Evolutionary conservation across 306 rosid genomes (phyloP), one percentile per base, ranked within the genome.

Genomic region (Pyrus pyrifolia): DNA sequence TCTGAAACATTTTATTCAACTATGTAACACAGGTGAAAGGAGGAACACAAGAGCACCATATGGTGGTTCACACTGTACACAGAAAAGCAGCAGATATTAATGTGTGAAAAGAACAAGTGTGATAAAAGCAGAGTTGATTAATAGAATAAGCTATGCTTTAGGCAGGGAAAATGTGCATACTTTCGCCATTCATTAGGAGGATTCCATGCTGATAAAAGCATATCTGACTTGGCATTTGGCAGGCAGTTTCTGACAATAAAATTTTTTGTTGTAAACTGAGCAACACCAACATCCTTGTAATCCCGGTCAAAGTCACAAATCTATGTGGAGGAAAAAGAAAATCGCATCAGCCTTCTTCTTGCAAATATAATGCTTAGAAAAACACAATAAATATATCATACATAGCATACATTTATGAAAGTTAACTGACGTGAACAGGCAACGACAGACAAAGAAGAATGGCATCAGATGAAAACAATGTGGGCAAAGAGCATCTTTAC

Each of bases 151-250:
- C 67, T 60, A 84, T 79, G 76, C 45, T 52, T 58, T 45, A 80
- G 59, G 72, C 46, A 78, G 12, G 40, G 74, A 71, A 78, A 77
- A 81, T 27, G 72, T 76, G 74, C 97, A 44, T 96, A 96, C 99
- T 89, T 91, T 83, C 87, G 97, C 99, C 97, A 91, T 80, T 96
- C 98, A 1, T 73, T 44, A 35, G 97, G 99, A 89, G 98, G 93
- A 88, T 84, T 89, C 99, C 99, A 96, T 61, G 99, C 91, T 58
- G 99, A 91, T 84, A 96, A 86, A 85, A 96, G 97, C 98, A 89
- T 91, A 86, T 92, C 97, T 79, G 98, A 96, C 88, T 91, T 96
- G 57, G 89, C 98, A 86, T 86, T 81, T 17, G 84, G 90, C 65
- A 92, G 78, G 93, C 99, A 92, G 87, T 96, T 92, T 84, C 99